A percentile compares a stretch with the other conserved stretches of the same genome.
Evolutionary conservation across 805 yeast species (phyloP).

Genomic region (Starmerella floricola): DNA sequence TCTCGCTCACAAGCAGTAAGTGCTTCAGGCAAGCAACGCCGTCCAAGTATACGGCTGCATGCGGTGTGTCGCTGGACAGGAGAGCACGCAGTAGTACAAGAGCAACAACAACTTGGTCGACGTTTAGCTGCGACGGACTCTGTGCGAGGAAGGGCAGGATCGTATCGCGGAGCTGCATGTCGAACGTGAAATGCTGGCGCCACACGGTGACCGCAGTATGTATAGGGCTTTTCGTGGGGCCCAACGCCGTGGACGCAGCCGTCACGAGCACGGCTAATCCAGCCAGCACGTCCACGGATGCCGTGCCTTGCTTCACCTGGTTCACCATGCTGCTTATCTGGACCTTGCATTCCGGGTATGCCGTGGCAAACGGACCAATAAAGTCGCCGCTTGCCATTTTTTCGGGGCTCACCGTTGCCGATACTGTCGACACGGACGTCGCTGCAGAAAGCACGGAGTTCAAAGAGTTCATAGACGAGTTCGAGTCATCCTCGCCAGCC

Average conservation of each 20-base stretch:
- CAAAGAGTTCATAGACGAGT: too few species aligned
- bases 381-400: not conserved
- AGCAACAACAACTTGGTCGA: not conserved
- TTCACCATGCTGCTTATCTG: conserved; percentile 2
- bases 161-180: conserved; percentile 13
- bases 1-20: conserved; percentile 9
- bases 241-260: conserved; percentile 1
- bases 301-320: conserved; percentile 3
- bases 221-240: not conserved
- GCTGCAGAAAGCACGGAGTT: not conserved
- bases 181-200: conserved; percentile 7
- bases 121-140: not conserved
- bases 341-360: conserved; percentile 1
- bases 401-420: not conserved
- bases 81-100: conserved; percentile 10
- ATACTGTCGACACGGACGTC: not conserved
- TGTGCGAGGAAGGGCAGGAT: conserved; percentile 7
- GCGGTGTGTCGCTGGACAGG: not conserved
- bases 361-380: conserved; percentile 2
- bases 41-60: conserved; percentile 13
- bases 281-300: conserved; percentile 5
- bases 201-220: conserved; percentile 6
- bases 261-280: conserved; percentile 9
- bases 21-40: conserved; percentile 16
- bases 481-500: not conserved